A percentile compares a stretch with the other conserved stretches of the same genome.
phyloP scores from a whole-genome alignment of 495 filamentous ascomycete species.

The Trichoderma virens region DNA sequence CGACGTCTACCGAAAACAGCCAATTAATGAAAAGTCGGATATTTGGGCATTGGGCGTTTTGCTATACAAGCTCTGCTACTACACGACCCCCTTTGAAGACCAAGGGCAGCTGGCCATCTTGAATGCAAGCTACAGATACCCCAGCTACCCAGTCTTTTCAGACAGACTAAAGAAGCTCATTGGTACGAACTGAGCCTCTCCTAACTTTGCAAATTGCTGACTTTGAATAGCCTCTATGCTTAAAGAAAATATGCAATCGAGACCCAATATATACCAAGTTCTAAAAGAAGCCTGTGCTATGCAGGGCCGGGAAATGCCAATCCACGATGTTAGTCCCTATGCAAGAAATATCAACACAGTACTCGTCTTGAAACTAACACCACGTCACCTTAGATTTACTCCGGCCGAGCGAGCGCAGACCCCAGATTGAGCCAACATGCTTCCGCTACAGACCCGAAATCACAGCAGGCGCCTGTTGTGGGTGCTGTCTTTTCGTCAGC shows the following conservation, averaged over 20 bases:
- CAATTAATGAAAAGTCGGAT: constrained; percentile 98
- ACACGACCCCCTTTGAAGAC: constrained; percentile 97
- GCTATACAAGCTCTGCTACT: constrained; percentile 97
- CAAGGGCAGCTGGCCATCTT: constrained; percentile 97
- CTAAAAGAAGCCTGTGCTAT: constrained; percentile 77
- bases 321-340: constrained; percentile 88
- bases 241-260: constrained; percentile 67
- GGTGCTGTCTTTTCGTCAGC: constrained; percentile 65
- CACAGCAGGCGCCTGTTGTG: constrained; percentile 47
- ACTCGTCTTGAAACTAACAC: constrained; percentile 19
- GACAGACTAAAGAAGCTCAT: constrained; percentile 87
- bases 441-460: constrained; percentile 11
- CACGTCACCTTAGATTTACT: constrained; percentile 65
- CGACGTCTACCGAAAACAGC: constrained; percentile 91
- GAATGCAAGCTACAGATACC: constrained; percentile 92
- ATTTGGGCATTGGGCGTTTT: constrained; percentile 96
- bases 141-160: constrained; percentile 79
- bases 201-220: too few relatives aligned
- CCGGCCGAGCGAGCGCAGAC: constrained; percentile 48
- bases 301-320: constrained; percentile 80
- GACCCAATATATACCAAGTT: constrained; percentile 92
- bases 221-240: constrained; percentile 50
- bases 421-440: constrained; percentile 24
- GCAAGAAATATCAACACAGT: too few relatives aligned
- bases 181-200: constrained; percentile 47